Base-by-base conservation (phyloP, 2,329 filamentous ascomycete genomes). In the Coniochaeta sp. region DNA sequence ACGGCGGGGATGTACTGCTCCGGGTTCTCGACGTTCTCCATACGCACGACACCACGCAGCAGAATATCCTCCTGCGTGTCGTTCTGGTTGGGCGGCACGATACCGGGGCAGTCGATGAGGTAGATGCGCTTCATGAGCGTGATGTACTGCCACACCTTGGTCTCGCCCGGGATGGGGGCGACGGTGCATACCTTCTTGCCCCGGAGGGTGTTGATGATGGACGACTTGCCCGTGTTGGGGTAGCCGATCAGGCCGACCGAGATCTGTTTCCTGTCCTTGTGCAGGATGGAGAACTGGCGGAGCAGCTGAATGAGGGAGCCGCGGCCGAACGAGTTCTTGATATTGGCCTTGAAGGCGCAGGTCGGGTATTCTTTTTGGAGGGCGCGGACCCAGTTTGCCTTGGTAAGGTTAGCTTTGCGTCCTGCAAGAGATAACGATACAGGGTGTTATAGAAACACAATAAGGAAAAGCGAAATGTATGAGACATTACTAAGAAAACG, bases 401-500 rank as follows among this genome's bases (percentile, higher is more conserved):
- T 67, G 12, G 9, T 14, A 9, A 30, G 12, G 45, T 48, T 31
- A 48, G 45, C 45, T 62, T 45, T 60, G 55, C 50, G 54, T 60
- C 65, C 57, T 70, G 67, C n/a, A n/a, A n/a, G n/a, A n/a, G n/a
- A 51, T 51, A 46, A 32, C 48, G 54, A 31, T n/a, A n/a, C n/a
- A n/a, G n/a, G n/a, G 47, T 53, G 7, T 32, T 52, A 55, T 62
- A 57, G 53, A 54, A 59, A 55, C 60, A 63, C 55, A 57, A 59
- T 55, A 63, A 58, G 46, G 59, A 49, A 59, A 56, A 49, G 54
- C 22, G 50, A 64, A 62, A 72, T 78, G 75, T 99, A 81, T 92
- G 91, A 87, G 86, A 88, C 89, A 87, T 89, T 87, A 97, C 94
- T 99, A 99, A 95, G 94, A 97, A 88, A 78, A 81, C 81, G 82